Conservation (phyloP, 306 rosid species). For the peach (Prunus persica) region Prunus_persica_NCBIv2 NC_034014.1:30545001-30545500, state of each 20-base stretch:
- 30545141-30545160: slow-evolving; percentile 16
- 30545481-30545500: neutral
- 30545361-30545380: neutral
- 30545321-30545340: slow-evolving; percentile 7
- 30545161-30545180: slow-evolving; percentile 62
- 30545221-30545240: slow-evolving; percentile 83
- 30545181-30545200: slow-evolving; percentile 87
- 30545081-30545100: slow-evolving; percentile 3
- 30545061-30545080: neutral
- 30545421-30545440: neutral
- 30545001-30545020: slow-evolving; percentile 49
- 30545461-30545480: neutral
- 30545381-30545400: neutral
- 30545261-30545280: slow-evolving; percentile 68
- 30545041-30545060: neutral
- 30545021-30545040: neutral
- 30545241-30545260: slow-evolving; percentile 91
- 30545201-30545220: slow-evolving; percentile 76
- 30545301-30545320: slow-evolving; percentile 5
- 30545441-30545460: neutral
- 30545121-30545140: neutral
- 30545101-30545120: neutral
- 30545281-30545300: slow-evolving; percentile 20
- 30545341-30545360: neutral
- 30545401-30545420: neutral